Percentiles rank a stretch among this genome's conserved stretches.
These are phyloP conservation scores for Suillus hirtellus DNA, from an alignment of 768 basidiomycete species.

Conservation along the genomic window DNA sequence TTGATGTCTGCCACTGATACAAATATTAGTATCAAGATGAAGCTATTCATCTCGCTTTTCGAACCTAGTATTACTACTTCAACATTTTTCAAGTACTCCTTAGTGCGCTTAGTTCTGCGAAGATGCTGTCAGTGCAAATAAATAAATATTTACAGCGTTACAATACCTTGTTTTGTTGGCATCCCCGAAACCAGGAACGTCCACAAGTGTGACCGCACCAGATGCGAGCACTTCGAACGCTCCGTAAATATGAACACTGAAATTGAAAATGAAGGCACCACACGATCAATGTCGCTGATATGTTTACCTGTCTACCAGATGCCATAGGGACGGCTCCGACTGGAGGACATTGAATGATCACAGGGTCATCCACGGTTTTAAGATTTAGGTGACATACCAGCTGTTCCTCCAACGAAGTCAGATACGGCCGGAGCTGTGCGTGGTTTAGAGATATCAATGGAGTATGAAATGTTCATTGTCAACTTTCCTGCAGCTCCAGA, in stretches of 20 bases:
- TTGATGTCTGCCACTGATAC: conserved; percentile 1
- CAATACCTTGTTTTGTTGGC: not conserved
- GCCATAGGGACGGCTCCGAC: not conserved
- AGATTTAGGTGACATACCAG: not conserved
- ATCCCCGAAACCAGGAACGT: not conserved
- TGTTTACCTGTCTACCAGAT: not conserved
- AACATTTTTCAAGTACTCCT: not conserved
- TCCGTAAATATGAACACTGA: not conserved
- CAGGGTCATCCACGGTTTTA: not conserved
- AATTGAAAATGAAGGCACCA: not conserved
- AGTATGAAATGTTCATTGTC: too few relatives aligned
- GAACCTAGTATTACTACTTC: not conserved
- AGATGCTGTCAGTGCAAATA: not conserved
- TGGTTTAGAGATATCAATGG: not conserved
- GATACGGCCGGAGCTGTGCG: not conserved
- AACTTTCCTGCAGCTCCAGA: not conserved
- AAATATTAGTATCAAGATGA: not conserved
- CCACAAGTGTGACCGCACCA: not conserved
- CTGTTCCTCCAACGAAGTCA: not conserved
- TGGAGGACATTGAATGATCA: not conserved
- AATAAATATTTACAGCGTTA: not conserved
- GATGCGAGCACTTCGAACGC: conserved; percentile 2
- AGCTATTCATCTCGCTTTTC: not conserved
- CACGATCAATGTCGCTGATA: not conserved
- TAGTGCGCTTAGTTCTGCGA: not conserved